These are phyloP conservation scores for Dendrobium officinale DNA, from an alignment of 106 monocot genomes.

Conservation along the genomic window DNA sequence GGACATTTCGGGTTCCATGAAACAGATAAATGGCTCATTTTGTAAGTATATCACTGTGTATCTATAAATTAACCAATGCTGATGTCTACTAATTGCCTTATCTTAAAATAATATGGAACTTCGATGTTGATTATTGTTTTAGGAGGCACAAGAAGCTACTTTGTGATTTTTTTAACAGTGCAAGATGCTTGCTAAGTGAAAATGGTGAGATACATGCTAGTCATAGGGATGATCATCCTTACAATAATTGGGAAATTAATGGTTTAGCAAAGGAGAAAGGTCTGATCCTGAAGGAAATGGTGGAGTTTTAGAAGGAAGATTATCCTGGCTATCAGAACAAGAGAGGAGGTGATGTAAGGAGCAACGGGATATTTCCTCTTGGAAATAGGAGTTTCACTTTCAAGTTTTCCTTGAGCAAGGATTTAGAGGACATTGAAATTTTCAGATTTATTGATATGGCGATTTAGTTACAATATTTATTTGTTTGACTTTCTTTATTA, in stretches of 20 bases:
- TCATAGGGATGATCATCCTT: slow-evolving; percentile 8
- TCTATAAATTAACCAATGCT: neutral
- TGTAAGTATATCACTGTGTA: neutral
- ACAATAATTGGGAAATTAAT: neutral
- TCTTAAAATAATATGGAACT: neutral
- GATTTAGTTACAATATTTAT: no score
- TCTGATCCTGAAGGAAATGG: neutral
- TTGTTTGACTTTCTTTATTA: no score
- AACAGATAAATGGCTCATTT: neutral
- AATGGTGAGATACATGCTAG: slow-evolving; percentile 2
- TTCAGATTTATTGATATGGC: no score
- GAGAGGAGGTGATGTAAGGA: slow-evolving; percentile 11
- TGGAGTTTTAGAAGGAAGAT: no score
- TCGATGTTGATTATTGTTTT: neutral
- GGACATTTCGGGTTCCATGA: slow-evolving; percentile 8
- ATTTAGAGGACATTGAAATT: neutral
- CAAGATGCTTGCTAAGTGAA: neutral
- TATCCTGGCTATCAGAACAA: no score
- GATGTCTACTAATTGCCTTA: neutral
- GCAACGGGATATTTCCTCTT: slow-evolving; percentile 15
- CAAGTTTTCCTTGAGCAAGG: slow-evolving; percentile 4
- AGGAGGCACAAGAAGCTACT: slow-evolving; percentile 1
- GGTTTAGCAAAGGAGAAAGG: neutral
- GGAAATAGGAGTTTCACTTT: slow-evolving; percentile 8
- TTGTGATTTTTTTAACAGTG: neutral